Evolutionary conservation across 2,329 filamentous ascomycete genomes (phyloP), one percentile per base, ranked within the genome.

Genomic region (Fonsecaea erecta): DNA sequence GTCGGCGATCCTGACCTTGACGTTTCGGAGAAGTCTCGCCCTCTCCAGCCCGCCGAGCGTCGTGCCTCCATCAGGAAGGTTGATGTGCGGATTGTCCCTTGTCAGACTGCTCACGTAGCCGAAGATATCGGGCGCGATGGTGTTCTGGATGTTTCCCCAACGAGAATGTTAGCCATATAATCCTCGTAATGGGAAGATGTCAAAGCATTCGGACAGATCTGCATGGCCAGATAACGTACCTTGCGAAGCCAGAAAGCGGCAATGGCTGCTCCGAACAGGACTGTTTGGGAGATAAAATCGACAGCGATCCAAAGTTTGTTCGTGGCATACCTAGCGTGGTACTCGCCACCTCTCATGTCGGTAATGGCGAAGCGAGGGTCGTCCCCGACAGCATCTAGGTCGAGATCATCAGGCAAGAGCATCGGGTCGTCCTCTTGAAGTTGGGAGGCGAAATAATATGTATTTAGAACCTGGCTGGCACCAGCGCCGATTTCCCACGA

Each of bases 61-160:
- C 34, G 66, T 67, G 30, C 70, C 71, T 3, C 66, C 70, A n/a
- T 60, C 46, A 3, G 69, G 70, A 9, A 72, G 34, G 26, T 67
- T 48, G 2, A 71, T 65, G 40, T 71, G 71, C 8, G 68, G 66
- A 52, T 72, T 72, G 57, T 73, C 72, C 30, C 71, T 62, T n/a
- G 68, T 72, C 40, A 73, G 35, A 3, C 63, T 63, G 11, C 67
- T 70, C 6, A 73, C 65, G 35, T 67, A 69, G 11, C 68, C 67
- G 24, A 70, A 40, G 37, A 40, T 40, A n/a, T 40, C 37, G 14
- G 37, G 37, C 37, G 37, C 37, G 14, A 57, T 40, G 37, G 37
- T 40, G 37, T 40, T 40, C 37, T 40, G 37, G 11, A 4, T n/a
- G 37, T 40, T 40, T 40, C 37, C 14, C n/a, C 37, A n/a, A 40